These are phyloP conservation scores for Chrysoporthe deuterocubensis DNA, from an alignment of 2,329 filamentous ascomycete genomes.

Conservation along the genomic window DNA sequence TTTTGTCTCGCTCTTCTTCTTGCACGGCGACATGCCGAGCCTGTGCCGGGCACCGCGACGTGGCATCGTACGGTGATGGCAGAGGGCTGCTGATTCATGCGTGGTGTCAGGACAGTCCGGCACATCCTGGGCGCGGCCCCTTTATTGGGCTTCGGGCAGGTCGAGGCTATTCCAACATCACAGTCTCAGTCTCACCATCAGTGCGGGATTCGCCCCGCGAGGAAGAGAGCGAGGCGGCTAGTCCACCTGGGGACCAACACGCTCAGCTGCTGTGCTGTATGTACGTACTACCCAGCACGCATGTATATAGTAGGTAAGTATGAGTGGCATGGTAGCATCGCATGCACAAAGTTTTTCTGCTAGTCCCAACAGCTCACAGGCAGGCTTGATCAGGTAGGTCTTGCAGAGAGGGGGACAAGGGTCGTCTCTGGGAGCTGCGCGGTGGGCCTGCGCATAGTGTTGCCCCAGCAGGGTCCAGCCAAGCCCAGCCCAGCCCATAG, in stretches of 20 bases:
- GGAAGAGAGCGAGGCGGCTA: not conserved
- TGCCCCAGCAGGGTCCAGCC: not conserved
- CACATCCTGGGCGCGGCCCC: not conserved
- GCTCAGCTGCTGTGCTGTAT: no score
- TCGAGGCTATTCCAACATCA: not conserved
- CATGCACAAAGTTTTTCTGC: not conserved
- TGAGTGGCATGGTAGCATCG: no score
- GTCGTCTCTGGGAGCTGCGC: not conserved
- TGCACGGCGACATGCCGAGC: not conserved
- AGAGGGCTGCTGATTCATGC: not conserved
- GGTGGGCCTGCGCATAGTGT: not conserved
- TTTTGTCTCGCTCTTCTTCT: no score
- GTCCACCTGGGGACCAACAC: not conserved
- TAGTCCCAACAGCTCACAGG: not conserved
- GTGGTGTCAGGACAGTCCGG: not conserved
- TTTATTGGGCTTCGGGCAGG: not conserved
- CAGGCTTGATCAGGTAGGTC: not conserved
- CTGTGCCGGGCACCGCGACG: not conserved
- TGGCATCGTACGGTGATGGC: not conserved
- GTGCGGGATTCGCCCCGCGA: not conserved
- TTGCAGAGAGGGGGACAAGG: not conserved
- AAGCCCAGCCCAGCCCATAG: not conserved
- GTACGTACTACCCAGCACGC: no score
- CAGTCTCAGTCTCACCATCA: not conserved
- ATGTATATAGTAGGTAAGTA: no score